Evolutionary conservation across 257 asterid species (phyloP).

Genomic region (Ballota nigra): DNA sequence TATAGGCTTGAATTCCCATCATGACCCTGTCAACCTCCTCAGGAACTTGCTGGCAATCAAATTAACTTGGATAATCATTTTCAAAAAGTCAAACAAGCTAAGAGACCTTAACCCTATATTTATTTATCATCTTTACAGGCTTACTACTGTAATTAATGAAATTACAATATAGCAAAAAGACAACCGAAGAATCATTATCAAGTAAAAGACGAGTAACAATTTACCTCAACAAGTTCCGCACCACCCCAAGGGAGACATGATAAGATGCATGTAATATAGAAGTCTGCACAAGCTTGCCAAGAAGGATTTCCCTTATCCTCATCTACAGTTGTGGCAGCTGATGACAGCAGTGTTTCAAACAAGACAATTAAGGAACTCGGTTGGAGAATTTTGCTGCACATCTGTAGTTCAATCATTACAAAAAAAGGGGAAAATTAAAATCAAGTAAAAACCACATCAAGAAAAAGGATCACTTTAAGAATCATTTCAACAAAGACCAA

Average conservation of each 20-base stretch:
- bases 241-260: slow-evolving; percentile 99
- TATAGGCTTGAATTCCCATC: slow-evolving; percentile 92
- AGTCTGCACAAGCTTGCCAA: slow-evolving; percentile 99
- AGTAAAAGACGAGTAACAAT: slow-evolving; percentile 9
- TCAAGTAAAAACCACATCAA: slow-evolving; percentile 9
- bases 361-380: slow-evolving; percentile 78
- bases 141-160: background rate
- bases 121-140: slow-evolving; percentile 8
- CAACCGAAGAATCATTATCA: background rate
- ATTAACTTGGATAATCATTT: slow-evolving; percentile 25
- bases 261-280: slow-evolving; percentile 75
- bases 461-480: background rate
- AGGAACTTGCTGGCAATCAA: slow-evolving; percentile 82
- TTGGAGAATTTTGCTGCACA: slow-evolving; percentile 98
- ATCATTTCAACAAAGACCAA: slow-evolving; percentile 11
- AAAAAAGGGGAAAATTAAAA: background rate
- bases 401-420: slow-evolving; percentile 44
- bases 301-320: slow-evolving; percentile 97
- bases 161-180: slow-evolving; percentile 14
- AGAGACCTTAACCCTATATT: background rate
- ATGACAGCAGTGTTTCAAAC: slow-evolving; percentile 81
- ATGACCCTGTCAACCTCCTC: slow-evolving; percentile 95
- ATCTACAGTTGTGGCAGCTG: slow-evolving; percentile 96
- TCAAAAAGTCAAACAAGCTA: slow-evolving; percentile 13
- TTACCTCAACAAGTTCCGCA: slow-evolving; percentile 92